Conservation (phyloP, 768 basidiomycete species). For the Termitomyces sp. region DNA sequence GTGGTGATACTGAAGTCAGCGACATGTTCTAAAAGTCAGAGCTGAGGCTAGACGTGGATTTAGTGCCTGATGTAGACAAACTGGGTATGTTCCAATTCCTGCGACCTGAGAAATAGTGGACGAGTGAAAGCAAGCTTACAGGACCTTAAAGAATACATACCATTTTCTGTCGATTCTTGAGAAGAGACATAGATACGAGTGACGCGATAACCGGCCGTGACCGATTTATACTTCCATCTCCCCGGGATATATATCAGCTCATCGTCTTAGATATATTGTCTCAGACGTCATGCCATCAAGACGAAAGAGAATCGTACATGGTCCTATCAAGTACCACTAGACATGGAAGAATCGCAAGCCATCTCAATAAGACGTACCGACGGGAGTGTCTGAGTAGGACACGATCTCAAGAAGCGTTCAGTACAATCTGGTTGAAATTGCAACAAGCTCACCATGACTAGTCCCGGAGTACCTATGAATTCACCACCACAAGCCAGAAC, state of each 20-base stretch:
- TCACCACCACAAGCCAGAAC: conserved; percentile 21
- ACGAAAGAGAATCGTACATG: not conserved
- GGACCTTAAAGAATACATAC: conserved; percentile 11
- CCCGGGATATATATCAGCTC: conserved; percentile 30
- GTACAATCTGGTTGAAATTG: not conserved
- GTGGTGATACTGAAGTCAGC: conserved; percentile 23
- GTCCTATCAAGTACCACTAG: not conserved
- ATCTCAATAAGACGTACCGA: conserved; percentile 17
- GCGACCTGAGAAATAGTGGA: conserved; percentile 17
- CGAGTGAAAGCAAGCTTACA: not conserved
- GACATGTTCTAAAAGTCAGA: conserved; percentile 20
- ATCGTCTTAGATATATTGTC: conserved; percentile 18
- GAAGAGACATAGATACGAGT: conserved; percentile 31
- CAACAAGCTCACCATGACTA: conserved; percentile 18
- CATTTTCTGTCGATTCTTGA: conserved; percentile 24
- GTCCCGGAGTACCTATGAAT: conserved; percentile 24
- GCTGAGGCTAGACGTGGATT: not conserved
- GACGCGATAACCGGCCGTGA: conserved; percentile 20
- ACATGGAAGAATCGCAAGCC: too few relatives aligned
- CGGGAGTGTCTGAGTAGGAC: too few relatives aligned
- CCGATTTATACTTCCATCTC: conserved; percentile 26
- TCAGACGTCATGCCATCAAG: not conserved
- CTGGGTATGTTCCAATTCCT: conserved; percentile 32
- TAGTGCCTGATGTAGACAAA: conserved; percentile 2
- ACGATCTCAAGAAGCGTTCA: not conserved